phyloP scores from a whole-genome alignment of 805 yeast genomes.

The Dipodascus albidus region DNA sequence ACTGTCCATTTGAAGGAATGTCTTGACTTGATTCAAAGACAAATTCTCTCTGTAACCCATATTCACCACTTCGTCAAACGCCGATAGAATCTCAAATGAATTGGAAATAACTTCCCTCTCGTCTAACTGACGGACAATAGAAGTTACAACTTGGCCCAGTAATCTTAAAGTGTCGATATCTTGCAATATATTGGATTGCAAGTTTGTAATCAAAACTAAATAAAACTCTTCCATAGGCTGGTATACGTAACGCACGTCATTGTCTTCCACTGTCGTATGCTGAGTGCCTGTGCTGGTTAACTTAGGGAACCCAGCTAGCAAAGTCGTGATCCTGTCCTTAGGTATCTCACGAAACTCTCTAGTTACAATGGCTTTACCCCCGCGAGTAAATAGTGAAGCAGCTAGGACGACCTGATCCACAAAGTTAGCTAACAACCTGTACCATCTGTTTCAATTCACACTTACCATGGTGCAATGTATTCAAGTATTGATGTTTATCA shows the following conservation, averaged over 20 bases:
- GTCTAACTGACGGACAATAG: conserved; percentile 57
- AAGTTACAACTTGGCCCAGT: conserved; percentile 71
- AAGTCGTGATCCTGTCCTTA: conserved; percentile 74
- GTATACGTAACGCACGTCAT: conserved; percentile 81
- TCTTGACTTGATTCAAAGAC: conserved; percentile 68
- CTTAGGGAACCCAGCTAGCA: conserved; percentile 76
- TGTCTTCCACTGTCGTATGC: conserved; percentile 91
- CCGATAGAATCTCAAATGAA: conserved; percentile 81
- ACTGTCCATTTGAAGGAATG: conserved; percentile 92
- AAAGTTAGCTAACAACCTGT: background rate
- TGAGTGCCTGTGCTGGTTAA: conserved; percentile 63
- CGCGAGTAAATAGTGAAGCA: conserved; percentile 86
- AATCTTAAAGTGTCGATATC: conserved; percentile 87
- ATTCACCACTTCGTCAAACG: conserved; percentile 87
- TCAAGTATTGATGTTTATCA: background rate
- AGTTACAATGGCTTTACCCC: conserved; percentile 84
- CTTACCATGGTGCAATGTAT: background rate
- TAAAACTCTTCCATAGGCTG: conserved; percentile 93
- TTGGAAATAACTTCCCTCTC: conserved; percentile 73
- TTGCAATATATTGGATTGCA: conserved; percentile 82
- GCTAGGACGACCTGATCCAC: conserved; percentile 47
- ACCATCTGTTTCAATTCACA: no score
- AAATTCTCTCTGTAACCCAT: conserved; percentile 86
- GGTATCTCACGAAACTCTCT: conserved; percentile 83
- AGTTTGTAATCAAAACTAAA: conserved; percentile 82